Evolutionary conservation across 73 alveolate genomes (phyloP), one percentile per base, ranked within the genome.

Genomic region (Durusdinium trenchii): DNA sequence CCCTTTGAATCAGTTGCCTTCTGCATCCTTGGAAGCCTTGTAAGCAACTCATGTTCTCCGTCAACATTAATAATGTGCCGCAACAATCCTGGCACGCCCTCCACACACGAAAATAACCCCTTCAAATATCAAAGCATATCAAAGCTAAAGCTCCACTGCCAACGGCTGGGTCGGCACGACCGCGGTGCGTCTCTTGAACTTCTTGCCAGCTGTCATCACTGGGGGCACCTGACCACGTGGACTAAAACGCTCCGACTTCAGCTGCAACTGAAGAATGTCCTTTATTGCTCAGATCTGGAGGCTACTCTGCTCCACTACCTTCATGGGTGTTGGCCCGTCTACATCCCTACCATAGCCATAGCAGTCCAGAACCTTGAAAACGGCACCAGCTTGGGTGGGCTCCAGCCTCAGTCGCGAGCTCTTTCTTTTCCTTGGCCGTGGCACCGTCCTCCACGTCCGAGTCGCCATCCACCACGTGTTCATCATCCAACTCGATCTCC

Each of bases 371-470:
- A 36, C 84, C 48, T 51, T 71, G 26, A 18, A 71, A 5, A 36
- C 7, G n/a, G 38, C 54, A 73, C 1, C 51, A 4, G 32, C 6
- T 73, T 73, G 52, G 6, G 30, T 23, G 10, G 9, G 35, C 10
- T 35, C 10, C 52, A 12, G 85, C 85, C 86, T 76, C 86, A 76
- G 45, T 76, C 47, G 86, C 86, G 32, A 45, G 86, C 78, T 89
- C 86, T 71, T 43, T 43, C 86, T 57, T 46, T 35, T 71, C 57
- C 81, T 64, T 54, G 71, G 86, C 18, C 18, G 60, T 78, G n/a
- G n/a, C n/a, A n/a, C n/a, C n/a, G 23, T 42, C 60, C 86, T 92
- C 98, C n/a, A 92, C 26, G 91, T 92, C 98, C 48, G 98, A 92
- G 90, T 92, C 98, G 23, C 71, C 98, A 36, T 92, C 98, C 85